These are phyloP conservation scores for Talaromyces islandicus DNA, from an alignment of 2,329 filamentous ascomycete genomes.

Conservation along the genomic window DNA sequence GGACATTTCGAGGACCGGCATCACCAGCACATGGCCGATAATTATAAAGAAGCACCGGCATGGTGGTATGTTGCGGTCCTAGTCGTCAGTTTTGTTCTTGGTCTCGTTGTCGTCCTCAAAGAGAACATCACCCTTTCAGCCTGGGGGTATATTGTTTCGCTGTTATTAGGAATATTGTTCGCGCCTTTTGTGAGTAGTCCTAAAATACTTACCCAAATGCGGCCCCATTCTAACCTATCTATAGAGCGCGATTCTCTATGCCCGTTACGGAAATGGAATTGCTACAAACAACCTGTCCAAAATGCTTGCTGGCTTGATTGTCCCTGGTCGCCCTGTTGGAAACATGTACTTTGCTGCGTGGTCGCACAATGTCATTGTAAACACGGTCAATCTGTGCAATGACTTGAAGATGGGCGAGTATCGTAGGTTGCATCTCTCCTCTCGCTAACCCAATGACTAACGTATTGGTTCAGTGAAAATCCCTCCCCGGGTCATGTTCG, in stretches of 20 bases:
- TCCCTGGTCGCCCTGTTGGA: slow-evolving; percentile 48
- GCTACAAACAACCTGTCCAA: slow-evolving; percentile 55
- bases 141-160: slow-evolving; percentile 27
- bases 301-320: slow-evolving; percentile 49
- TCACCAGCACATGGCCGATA: slow-evolving; percentile 46
- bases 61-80: slow-evolving; percentile 28
- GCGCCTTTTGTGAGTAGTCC: slow-evolving; percentile 16
- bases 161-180: slow-evolving; percentile 23
- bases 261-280: slow-evolving; percentile 52
- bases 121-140: slow-evolving; percentile 24
- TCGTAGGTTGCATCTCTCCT: slow-evolving; percentile 30
- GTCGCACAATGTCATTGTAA: slow-evolving; percentile 53
- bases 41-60: slow-evolving; percentile 47
- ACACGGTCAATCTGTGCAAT: slow-evolving; percentile 45
- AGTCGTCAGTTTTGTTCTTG: slow-evolving; percentile 23
- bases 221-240: neutral
- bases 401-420: slow-evolving; percentile 57
- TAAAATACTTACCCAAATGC: neutral
- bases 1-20: slow-evolving; percentile 47
- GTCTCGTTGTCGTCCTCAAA: slow-evolving; percentile 23
- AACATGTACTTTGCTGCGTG: slow-evolving; percentile 57
- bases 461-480: slow-evolving; percentile 7
- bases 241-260: slow-evolving; percentile 48
- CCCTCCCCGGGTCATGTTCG: slow-evolving; percentile 11
- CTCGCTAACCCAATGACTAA: neutral